Evolutionary conservation across 441 rosid species (phyloP).

Genomic region (Rhodomyrtus psidioides): DNA sequence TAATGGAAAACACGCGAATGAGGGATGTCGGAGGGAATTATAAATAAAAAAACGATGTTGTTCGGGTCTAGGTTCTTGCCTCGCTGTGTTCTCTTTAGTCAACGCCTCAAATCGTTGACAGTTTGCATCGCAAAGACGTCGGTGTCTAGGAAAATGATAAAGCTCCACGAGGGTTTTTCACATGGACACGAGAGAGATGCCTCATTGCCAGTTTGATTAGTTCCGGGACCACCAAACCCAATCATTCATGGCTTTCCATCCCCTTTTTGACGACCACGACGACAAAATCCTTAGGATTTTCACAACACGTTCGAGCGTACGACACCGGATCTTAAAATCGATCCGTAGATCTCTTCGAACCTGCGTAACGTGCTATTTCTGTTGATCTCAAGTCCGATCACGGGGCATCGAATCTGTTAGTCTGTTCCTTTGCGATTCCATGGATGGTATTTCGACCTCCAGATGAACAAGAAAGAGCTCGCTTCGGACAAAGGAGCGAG

Average conservation of each 20-base stretch:
- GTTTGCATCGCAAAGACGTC: not conserved
- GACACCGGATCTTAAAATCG: not conserved
- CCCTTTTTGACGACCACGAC: not conserved
- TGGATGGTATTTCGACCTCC: not conserved
- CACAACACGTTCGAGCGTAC: too few species aligned
- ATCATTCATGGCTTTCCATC: not conserved
- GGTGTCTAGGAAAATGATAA: not conserved
- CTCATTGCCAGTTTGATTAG: not conserved
- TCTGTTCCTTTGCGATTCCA: not conserved
- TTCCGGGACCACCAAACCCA: not conserved
- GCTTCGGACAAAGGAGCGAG: not conserved
- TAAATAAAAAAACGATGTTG: not conserved
- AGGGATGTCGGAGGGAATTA: not conserved
- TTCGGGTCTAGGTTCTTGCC: not conserved
- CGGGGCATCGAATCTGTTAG: not conserved
- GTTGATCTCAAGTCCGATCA: not conserved
- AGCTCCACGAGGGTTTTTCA: not conserved
- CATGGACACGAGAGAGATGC: not conserved
- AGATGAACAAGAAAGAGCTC: too few species aligned
- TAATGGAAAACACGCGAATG: not conserved
- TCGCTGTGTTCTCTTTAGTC: not conserved
- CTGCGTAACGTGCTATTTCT: not conserved
- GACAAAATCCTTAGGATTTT: not conserved
- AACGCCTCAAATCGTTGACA: not conserved
- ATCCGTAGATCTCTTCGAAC: not conserved